A percentile compares a stretch with the other conserved stretches of the same genome.
Conservation (phyloP, 495 filamentous ascomycete species). For the Talaromyces thailandensis region DNA sequence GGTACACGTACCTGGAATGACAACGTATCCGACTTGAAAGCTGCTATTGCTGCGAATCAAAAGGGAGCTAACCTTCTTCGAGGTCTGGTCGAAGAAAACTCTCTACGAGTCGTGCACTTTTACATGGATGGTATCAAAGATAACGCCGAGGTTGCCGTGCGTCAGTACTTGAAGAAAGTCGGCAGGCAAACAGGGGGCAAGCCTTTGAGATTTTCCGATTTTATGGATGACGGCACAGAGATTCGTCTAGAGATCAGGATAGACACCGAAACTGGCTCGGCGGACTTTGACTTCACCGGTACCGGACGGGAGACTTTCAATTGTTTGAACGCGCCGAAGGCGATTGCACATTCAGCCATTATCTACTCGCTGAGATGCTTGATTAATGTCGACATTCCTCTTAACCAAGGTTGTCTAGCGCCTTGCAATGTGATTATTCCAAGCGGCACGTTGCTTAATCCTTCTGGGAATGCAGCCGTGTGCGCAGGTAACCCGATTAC, state of each 20-base stretch:
- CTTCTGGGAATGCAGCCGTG: constrained; percentile 80
- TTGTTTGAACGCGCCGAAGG: constrained; percentile 71
- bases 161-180: constrained; percentile 73
- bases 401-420: constrained; percentile 94
- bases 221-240: constrained; percentile 68
- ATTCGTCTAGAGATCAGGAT: constrained; percentile 51
- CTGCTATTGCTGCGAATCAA: constrained; percentile 94
- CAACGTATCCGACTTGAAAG: constrained; percentile 92
- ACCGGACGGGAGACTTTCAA: constrained; percentile 77
- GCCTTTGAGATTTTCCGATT: constrained; percentile 71
- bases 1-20: constrained; percentile 86
- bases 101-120: constrained; percentile 83
- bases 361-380: constrained; percentile 93
- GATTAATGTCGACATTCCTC: constrained; percentile 85
- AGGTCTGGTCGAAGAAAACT: constrained; percentile 77
- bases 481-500: constrained; percentile 97
- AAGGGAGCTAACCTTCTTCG: constrained; percentile 89
- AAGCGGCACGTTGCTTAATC: constrained; percentile 70
- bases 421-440: constrained; percentile 85
- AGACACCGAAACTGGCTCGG: constrained; percentile 65
- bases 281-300: constrained; percentile 65
- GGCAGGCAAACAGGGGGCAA: constrained; percentile 66
- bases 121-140: constrained; percentile 94
- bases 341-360: constrained; percentile 89
- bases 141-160: constrained; percentile 80